Conservation (phyloP, 2,329 filamentous ascomycete species). For the Furcasterigmium sp. region DNA sequence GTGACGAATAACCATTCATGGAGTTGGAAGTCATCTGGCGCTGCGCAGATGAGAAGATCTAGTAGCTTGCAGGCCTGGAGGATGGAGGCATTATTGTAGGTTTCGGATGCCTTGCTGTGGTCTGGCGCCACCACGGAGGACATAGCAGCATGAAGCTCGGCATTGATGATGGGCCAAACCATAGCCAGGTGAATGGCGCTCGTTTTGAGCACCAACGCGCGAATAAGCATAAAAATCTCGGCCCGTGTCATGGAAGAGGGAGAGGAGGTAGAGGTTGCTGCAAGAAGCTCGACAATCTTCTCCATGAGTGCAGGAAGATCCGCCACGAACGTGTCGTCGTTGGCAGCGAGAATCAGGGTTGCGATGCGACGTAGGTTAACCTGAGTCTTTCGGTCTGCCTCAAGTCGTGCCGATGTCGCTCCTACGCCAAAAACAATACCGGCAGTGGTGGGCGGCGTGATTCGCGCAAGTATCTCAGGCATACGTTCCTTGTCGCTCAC, state of each 20-base stretch:
- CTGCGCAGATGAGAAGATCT: constrained; percentile 78
- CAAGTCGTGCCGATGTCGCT: constrained; percentile 85
- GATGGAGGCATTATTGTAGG: constrained; percentile 70
- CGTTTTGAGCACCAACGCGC: constrained; percentile 74
- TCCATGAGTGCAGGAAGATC: constrained; percentile 71
- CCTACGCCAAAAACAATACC: constrained; percentile 99
- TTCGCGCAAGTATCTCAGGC: constrained; percentile 70
- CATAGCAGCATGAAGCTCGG: constrained; percentile 76
- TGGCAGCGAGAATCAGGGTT: constrained; percentile 70
- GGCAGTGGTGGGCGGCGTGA: constrained; percentile 82
- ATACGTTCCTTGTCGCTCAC: constrained; percentile 84
- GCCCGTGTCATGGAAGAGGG: constrained; percentile 85
- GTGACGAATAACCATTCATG: constrained; percentile 97
- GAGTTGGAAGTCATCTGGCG: constrained; percentile 95
- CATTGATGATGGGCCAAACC: constrained; percentile 86
- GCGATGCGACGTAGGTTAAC: constrained; percentile 81
- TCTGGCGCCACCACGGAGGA: constrained; percentile 67
- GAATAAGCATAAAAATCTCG: constrained; percentile 84
- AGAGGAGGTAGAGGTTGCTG: constrained; percentile 80
- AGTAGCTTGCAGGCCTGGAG: constrained; percentile 92
- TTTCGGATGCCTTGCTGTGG: constrained; percentile 58
- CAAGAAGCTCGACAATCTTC: constrained; percentile 80
- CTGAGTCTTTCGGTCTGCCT: constrained; percentile 90
- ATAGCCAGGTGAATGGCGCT: constrained; percentile 74
- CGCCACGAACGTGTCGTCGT: constrained; percentile 72